phyloP scores from a whole-genome alignment of 495 filamentous ascomycete species.

The Aspergillus nidulans region DNA sequence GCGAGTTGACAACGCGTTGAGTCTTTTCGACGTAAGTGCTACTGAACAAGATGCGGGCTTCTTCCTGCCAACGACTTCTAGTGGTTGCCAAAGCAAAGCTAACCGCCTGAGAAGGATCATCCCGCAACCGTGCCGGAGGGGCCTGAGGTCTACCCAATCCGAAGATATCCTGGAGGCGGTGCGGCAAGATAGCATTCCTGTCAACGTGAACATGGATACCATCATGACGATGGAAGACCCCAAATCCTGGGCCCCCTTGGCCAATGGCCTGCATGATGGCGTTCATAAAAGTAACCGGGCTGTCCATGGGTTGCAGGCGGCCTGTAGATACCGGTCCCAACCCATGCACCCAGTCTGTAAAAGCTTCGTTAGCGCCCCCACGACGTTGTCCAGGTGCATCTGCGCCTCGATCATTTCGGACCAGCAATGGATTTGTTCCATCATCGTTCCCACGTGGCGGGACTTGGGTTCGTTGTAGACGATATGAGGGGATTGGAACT shows the following conservation, averaged over 20 bases:
- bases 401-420: constrained; percentile 37
- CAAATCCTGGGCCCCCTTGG: constrained; percentile 45
- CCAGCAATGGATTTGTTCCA: constrained; percentile 73
- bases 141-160: constrained; percentile 46
- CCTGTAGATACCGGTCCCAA: constrained; percentile 45
- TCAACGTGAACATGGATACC: constrained; percentile 57
- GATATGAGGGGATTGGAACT: constrained; percentile 47
- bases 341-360: constrained; percentile 54
- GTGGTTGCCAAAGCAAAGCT: constrained; percentile 69
- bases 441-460: constrained; percentile 60
- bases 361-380: constrained; percentile 29
- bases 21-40: constrained; percentile 63
- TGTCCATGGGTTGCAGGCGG: constrained; percentile 51
- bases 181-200: constrained; percentile 45
- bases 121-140: constrained; percentile 40
- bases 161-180: constrained; percentile 55
- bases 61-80: constrained; percentile 77
- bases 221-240: constrained; percentile 53
- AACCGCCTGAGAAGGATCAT: constrained; percentile 62
- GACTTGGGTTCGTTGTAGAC: constrained; percentile 49
- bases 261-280: constrained; percentile 57
- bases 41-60: constrained; percentile 82
- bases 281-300: constrained; percentile 59
- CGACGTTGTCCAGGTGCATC: constrained; percentile 30
- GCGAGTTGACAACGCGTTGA: constrained; percentile 63